Evolutionary conservation across 2,329 filamentous ascomycete species (phyloP), one percentile per base, ranked within the genome.

Genomic region (Akanthomyces lecanii): DNA sequence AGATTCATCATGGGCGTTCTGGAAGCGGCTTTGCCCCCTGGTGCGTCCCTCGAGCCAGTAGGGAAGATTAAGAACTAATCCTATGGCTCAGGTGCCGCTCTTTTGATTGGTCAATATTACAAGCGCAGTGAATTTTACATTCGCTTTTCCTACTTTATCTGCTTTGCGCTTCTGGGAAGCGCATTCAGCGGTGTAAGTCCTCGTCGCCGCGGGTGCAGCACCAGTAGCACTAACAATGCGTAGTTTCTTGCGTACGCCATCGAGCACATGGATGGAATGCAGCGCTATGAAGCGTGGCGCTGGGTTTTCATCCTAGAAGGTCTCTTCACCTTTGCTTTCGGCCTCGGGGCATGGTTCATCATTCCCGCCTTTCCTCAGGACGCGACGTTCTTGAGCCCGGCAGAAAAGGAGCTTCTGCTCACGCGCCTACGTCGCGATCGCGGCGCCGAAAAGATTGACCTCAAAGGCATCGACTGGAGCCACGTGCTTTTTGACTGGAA

Each of bases 291-390:
- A 36, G 64, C 77, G 0, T 84, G 81, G 82, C 77, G 80, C 64
- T 82, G 82, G 70, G 86, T 87, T 66, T 86, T 86, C 74, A 86
- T 86, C 74, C 85, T 87, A 64, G 84, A 86, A 67, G 84, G 84
- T 0, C 69, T 85, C 42, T 67, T 85, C 64, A 86, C 84, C 12
- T 70, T 80, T 25, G 62, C 82, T 44, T 68, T 81, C 21, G 82
- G 80, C 0, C 45, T 78, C 1, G 63, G 73, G 1, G 81, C 82
- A 0, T 82, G 82, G 1, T 74, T 82, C 54, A 72, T 83, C 65
- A 79, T 86, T 74, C 82, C 82, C 0, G 77, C 76, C 5, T 77
- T 70, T 16, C 83, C 83, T 0, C 69, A 71, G 14, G 75, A 78
- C 0, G 81, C 80, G 30, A 78, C 73, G 58, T 82, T 81, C 66